A percentile compares a stretch with the other conserved stretches of the same genome.
Evolutionary conservation across 768 basidiomycete species (phyloP).

Genomic region (Paxillus ammoniavirescens): DNA sequence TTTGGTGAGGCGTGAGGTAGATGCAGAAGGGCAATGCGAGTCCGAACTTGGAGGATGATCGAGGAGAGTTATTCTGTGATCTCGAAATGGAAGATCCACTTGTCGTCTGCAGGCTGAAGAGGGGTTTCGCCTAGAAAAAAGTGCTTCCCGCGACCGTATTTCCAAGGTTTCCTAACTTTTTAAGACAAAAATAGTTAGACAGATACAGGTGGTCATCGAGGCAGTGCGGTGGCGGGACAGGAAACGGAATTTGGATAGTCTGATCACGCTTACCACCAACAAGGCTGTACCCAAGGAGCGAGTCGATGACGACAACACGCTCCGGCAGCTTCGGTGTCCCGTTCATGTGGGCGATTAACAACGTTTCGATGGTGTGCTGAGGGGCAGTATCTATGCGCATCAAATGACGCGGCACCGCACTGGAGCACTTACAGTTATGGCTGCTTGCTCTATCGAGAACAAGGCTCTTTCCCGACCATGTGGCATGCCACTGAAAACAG

Average conservation of each 20-base stretch:
- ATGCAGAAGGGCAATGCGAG: background rate
- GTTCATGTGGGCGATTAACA: conserved; percentile 19
- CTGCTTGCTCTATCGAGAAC: conserved; percentile 8
- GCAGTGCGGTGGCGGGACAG: too few species aligned
- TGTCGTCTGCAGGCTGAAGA: conserved; percentile 23
- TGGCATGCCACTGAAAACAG: conserved; percentile 2
- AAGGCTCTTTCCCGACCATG: background rate
- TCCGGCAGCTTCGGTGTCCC: conserved; percentile 12
- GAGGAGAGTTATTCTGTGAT: background rate
- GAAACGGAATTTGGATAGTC: background rate
- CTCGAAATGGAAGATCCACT: conserved; percentile 27
- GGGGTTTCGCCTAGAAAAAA: conserved; percentile 20
- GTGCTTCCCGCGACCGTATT: conserved; percentile 26
- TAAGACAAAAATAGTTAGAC: conserved; percentile 6
- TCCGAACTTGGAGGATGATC: background rate
- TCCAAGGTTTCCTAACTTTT: conserved; percentile 26
- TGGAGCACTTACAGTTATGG: conserved; percentile 20
- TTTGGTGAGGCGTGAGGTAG: background rate
- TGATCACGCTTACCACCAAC: conserved; percentile 14
- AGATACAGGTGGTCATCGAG: background rate
- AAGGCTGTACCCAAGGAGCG: conserved; percentile 15
- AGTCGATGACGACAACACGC: conserved; percentile 11
- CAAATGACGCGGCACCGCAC: background rate
- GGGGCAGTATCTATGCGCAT: background rate
- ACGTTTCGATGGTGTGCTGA: conserved; percentile 25